A percentile compares a stretch with the other conserved stretches of the same genome.
Evolutionary conservation across 768 basidiomycete species (phyloP).

Genomic region (Mycena haematopus): DNA sequence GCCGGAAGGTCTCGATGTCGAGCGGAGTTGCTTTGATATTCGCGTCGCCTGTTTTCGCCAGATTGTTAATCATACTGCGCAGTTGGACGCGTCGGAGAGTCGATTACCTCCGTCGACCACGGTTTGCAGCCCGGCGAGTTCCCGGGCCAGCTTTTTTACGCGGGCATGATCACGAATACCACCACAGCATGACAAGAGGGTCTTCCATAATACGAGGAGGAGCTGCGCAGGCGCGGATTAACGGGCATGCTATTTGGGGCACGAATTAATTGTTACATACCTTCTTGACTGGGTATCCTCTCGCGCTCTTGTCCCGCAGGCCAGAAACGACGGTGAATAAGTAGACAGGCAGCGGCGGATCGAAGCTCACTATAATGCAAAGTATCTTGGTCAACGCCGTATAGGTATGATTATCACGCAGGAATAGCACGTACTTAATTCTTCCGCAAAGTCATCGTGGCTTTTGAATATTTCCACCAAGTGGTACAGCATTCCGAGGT

Average conservation of each 20-base stretch:
- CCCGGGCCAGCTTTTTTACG: constrained; percentile 85
- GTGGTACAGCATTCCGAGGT: constrained; percentile 94
- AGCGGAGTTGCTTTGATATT: constrained; percentile 89
- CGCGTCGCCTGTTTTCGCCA: constrained; percentile 45
- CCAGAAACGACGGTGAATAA: constrained; percentile 90
- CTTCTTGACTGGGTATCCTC: constrained; percentile 98
- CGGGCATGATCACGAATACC: constrained; percentile 86
- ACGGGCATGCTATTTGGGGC: constrained; percentile 20
- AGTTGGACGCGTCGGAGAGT: not conserved
- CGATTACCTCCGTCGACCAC: constrained; percentile 50
- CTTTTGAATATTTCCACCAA: constrained; percentile 92
- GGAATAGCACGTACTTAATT: constrained; percentile 77
- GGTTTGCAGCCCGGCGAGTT: constrained; percentile 79
- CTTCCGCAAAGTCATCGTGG: constrained; percentile 94
- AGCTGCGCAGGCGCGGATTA: constrained; percentile 56
- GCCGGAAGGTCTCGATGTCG: constrained; percentile 88
- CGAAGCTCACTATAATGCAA: constrained; percentile 80
- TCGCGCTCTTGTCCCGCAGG: constrained; percentile 90
- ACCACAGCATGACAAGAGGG: constrained; percentile 89
- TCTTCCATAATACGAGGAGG: constrained; percentile 94
- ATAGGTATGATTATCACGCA: constrained; percentile 3
- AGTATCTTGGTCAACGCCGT: constrained; percentile 16
- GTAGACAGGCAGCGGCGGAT: constrained; percentile 92
- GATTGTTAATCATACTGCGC: constrained; percentile 1
- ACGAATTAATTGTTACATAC: constrained; percentile 49